Conservation (phyloP, 345 rosid species). For the Pistacia integerrima region DNA sequence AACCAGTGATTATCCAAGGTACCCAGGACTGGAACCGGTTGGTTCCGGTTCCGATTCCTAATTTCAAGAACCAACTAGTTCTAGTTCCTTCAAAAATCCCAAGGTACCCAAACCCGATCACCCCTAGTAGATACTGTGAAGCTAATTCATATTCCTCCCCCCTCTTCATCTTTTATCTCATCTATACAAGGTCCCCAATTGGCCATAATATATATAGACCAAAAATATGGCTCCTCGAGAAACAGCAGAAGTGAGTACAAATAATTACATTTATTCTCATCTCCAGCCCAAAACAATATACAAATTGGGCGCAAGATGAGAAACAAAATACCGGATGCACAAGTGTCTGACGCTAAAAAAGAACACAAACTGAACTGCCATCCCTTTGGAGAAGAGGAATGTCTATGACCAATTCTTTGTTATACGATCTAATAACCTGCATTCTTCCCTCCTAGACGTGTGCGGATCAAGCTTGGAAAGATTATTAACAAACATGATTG, state of each 20-base stretch:
- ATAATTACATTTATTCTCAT: neutral
- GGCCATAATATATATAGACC: neutral
- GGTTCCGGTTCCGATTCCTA: too few species aligned
- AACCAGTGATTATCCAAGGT: too few species aligned
- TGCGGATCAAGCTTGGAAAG: conserved; percentile 68
- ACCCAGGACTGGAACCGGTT: too few species aligned
- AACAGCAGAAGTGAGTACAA: neutral
- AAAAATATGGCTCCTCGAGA: neutral
- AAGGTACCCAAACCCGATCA: too few species aligned
- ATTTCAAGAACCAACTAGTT: too few species aligned
- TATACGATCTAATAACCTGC: conserved; percentile 68
- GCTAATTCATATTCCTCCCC: neutral
- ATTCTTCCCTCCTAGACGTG: conserved; percentile 51
- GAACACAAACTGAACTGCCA: neutral
- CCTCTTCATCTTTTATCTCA: neutral
- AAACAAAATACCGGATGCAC: neutral
- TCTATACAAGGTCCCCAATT: neutral
- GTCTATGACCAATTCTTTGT: conserved; percentile 55
- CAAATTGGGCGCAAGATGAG: neutral
- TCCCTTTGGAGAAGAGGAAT: conserved; percentile 1
- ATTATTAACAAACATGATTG: conserved; percentile 53
- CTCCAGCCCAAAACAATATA: conserved; percentile 10
- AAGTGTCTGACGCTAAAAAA: neutral
- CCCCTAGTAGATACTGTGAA: neutral
- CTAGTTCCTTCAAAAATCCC: too few species aligned